Base-by-base conservation (phyloP, 495 filamentous ascomycete genomes). In the Penicillium canescens region DNA sequence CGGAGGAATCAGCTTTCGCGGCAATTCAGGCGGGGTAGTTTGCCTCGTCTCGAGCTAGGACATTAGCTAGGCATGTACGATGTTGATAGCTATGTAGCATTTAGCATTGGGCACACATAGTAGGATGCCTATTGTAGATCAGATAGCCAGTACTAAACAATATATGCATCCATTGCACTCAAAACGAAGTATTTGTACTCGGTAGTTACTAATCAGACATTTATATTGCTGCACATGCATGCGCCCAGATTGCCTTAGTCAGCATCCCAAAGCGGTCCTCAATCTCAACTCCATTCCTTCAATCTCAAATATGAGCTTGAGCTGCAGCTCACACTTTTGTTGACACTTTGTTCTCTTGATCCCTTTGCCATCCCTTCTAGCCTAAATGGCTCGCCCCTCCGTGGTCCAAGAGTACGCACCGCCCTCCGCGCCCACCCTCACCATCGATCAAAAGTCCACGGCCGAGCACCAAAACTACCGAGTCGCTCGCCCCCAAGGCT, bases 401-500 rank as follows among this genome's bases (percentile, higher is more conserved):
- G 79, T 92, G 47, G 88, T 92, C 37, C 82, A 91, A 70, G 87
- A 92, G 60, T 90, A 88, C 61, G 69, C 75, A 38, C 82, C 79
- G 75, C 66, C 78, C 62, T 66, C 83, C 69, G 54, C 72, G 59
- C 67, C 83, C 77, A 76, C 89, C 76, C 73, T 87, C 66, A 69
- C 72, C 62, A 44, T 86, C 77, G 77, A 84, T 78, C 70, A 81
- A 64, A 81, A 88, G 69, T 83, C 88, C 65, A 79, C 82, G 56
- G 69, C 78, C 47, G 80, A 87, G 63, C 86, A 88, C 33, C 78
- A 87, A 52, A 78, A 83, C 55, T 86, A 90, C 77, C 83, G 83
- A 66, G 90, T 96, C 59, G 77, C 80, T 36, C 82, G 84, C 6
- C 92, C 92, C 0, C 80, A 88, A 62, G 92, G 91, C 67, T 89